Conservation (phyloP, 2,329 filamentous ascomycete species). For the Apiospora pterosperma region DNA sequence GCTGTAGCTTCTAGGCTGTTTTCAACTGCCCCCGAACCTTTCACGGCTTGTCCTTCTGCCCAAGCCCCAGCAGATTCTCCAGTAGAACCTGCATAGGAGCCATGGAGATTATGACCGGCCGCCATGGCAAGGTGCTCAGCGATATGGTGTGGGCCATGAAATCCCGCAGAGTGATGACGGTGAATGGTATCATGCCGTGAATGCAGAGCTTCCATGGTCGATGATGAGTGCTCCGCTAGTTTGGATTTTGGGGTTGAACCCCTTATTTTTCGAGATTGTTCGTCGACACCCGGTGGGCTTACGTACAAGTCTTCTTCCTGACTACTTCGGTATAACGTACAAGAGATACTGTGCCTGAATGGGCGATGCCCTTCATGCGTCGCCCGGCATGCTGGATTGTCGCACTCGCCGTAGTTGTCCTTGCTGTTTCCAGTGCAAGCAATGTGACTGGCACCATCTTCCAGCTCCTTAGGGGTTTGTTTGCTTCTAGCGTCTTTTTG, state of each 20-base stretch:
- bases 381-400: slow-evolving; percentile 25
- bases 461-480: neutral
- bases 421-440: neutral
- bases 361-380: slow-evolving; percentile 25
- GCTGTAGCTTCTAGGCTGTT: neutral
- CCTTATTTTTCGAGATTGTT: neutral
- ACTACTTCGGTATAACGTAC: slow-evolving; percentile 19
- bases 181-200: slow-evolving; percentile 11
- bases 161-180: slow-evolving; percentile 27
- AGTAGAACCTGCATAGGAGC: neutral
- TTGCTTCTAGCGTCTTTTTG: neutral
- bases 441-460: neutral
- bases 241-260: neutral
- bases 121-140: slow-evolving; percentile 28
- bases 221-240: slow-evolving; percentile 1
- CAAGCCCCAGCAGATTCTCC: neutral
- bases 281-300: neutral
- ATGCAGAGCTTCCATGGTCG: slow-evolving; percentile 5
- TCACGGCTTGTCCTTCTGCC: neutral
- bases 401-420: slow-evolving; percentile 15
- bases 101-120: slow-evolving; percentile 8
- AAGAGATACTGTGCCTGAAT: slow-evolving; percentile 31
- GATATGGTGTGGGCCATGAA: slow-evolving; percentile 31
- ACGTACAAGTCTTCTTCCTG: slow-evolving; percentile 8
- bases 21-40: neutral